Evolutionary conservation across 169 alveolate genomes (phyloP).

Genomic region (Theileria annulata): DNA sequence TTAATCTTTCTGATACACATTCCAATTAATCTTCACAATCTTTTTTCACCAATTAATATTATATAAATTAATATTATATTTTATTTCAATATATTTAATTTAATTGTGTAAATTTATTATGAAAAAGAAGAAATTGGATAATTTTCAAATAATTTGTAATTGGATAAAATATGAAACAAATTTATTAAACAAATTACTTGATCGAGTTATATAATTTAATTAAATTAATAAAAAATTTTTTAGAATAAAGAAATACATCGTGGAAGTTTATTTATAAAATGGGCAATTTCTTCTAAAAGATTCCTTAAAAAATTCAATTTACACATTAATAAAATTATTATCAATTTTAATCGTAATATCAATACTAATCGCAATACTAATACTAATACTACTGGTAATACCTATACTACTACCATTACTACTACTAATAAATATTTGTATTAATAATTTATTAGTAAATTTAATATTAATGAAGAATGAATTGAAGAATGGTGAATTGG

Average conservation of each 20-base stretch:
- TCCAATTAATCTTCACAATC: no score
- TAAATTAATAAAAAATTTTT: background rate
- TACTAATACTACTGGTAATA: background rate
- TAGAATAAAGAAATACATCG: slow-evolving; percentile 55
- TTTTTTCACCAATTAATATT: no score
- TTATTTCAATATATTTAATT: background rate
- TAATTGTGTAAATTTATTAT: background rate
- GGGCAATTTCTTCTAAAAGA: slow-evolving; percentile 19
- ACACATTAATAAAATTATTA: background rate
- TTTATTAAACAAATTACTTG: background rate
- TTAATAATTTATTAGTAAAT: no score
- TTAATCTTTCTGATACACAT: no score
- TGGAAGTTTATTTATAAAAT: slow-evolving; percentile 24
- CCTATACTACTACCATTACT: background rate
- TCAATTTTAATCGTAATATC: background rate
- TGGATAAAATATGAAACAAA: slow-evolving; percentile 2
- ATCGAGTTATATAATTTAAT: background rate
- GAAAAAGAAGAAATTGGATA: background rate
- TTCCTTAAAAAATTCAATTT: slow-evolving; percentile 27
- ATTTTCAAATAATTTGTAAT: background rate
- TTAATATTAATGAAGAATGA: background rate
- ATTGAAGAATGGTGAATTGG: slow-evolving; percentile 8
- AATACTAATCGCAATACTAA: background rate
- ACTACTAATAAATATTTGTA: background rate
- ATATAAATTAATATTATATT: background rate